Conservation (phyloP, 768 basidiomycete genomes). For the Mycena vitilis region DNA sequence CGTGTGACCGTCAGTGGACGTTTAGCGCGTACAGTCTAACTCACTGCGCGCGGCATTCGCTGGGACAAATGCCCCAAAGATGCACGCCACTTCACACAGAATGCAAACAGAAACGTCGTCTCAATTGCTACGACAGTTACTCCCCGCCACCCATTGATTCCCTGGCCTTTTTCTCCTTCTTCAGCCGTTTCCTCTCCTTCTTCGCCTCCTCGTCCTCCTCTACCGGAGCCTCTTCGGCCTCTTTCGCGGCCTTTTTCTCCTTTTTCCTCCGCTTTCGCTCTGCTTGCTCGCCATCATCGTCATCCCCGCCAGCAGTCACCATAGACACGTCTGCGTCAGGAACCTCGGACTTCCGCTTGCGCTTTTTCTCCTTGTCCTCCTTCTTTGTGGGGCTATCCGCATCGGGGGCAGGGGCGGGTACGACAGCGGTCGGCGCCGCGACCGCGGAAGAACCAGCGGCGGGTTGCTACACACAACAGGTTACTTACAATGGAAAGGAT, state of each 20-base stretch:
- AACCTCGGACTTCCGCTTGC: constrained; percentile 81
- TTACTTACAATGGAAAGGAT: constrained; percentile 31
- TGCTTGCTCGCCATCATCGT: constrained; percentile 55
- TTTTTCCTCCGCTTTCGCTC: constrained; percentile 74
- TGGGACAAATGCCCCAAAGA: too few species aligned
- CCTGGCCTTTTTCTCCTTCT: constrained; percentile 74
- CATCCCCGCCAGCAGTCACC: constrained; percentile 49
- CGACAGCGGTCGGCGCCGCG: constrained; percentile 39
- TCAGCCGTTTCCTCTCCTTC: constrained; percentile 71
- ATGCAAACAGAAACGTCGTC: neutral
- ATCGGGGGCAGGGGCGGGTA: constrained; percentile 39
- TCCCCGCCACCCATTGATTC: constrained; percentile 54
- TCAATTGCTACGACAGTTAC: constrained; percentile 30
- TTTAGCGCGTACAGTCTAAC: too few species aligned
- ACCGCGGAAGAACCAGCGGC: constrained; percentile 51
- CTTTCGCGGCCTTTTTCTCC: constrained; percentile 68
- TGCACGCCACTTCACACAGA: neutral
- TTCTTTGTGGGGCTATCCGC: constrained; percentile 50
- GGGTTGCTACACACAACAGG: constrained; percentile 47
- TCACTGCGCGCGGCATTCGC: too few species aligned
- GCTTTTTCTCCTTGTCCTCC: constrained; percentile 84
- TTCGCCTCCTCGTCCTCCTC: constrained; percentile 70
- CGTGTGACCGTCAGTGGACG: too few species aligned
- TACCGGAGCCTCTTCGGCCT: constrained; percentile 47
- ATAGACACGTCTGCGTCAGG: constrained; percentile 58